These are phyloP conservation scores for Fraxinus angustifolia DNA, from an alignment of 305 asterid species.

Conservation along the genomic window DNA sequence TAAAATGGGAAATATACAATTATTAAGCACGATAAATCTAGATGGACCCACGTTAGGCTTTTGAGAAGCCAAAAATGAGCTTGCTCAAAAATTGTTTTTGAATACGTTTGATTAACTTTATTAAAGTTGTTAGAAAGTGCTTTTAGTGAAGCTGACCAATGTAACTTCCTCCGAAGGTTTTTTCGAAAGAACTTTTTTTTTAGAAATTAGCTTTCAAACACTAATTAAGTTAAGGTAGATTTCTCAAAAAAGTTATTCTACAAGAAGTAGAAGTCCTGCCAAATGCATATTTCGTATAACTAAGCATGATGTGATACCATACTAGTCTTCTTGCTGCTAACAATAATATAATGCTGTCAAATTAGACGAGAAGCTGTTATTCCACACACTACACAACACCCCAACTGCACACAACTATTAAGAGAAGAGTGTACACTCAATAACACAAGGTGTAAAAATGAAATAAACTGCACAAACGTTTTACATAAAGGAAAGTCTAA, in stretches of 20 bases:
- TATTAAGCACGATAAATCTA: not conserved
- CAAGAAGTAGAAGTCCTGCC: not conserved
- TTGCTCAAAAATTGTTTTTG: not conserved
- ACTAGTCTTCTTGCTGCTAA: not conserved
- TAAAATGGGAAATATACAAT: not conserved
- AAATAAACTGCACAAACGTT: not conserved
- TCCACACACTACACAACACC: conserved; percentile 13
- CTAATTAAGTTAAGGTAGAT: no score
- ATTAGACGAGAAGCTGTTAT: conserved; percentile 69
- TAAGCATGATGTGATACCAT: not conserved
- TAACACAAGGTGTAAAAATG: conserved; percentile 7
- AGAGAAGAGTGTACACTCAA: conserved; percentile 29
- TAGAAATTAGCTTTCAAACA: no score
- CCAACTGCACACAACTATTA: conserved; percentile 37
- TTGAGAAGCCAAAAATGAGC: not conserved
- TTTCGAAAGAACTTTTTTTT: no score
- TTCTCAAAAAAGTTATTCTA: not conserved
- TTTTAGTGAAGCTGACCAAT: no score
- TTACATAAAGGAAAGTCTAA: conserved; percentile 24
- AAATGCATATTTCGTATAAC: no score
- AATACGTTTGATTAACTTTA: not conserved
- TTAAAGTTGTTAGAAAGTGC: not conserved
- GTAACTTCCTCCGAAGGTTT: not conserved
- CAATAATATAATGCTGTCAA: not conserved
- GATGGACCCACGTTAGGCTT: not conserved